These are phyloP conservation scores for Elasticomyces elasticus DNA, from an alignment of 495 filamentous ascomycete genomes.

Conservation along the genomic window DNA sequence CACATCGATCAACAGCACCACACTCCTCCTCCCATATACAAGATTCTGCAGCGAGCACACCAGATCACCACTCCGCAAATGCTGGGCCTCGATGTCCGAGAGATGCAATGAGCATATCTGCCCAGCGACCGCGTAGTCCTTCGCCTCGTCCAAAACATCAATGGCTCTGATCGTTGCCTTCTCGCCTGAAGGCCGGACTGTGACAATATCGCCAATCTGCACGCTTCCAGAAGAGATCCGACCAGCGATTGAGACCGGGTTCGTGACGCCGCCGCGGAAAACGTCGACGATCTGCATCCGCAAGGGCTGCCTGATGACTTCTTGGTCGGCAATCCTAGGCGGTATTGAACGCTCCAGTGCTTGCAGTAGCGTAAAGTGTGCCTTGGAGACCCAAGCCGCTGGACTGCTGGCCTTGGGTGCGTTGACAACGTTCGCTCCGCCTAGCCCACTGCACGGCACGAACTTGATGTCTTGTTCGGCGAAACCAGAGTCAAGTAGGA, in stretches of 20 bases:
- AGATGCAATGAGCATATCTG: slow-evolving; percentile 80
- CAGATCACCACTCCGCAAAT: slow-evolving; percentile 76
- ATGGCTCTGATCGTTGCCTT: slow-evolving; percentile 68
- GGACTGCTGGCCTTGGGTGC: slow-evolving; percentile 43
- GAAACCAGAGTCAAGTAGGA: slow-evolving; percentile 74
- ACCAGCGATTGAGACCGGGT: slow-evolving; percentile 70
- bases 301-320: slow-evolving; percentile 68
- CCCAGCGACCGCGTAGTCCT: slow-evolving; percentile 91
- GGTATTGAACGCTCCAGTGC: slow-evolving; percentile 54
- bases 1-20: slow-evolving; percentile 73
- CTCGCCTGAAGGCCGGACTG: slow-evolving; percentile 71
- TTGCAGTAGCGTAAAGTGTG: slow-evolving; percentile 64
- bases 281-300: slow-evolving; percentile 75
- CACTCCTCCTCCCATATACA: slow-evolving; percentile 55
- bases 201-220: slow-evolving; percentile 70
- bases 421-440: slow-evolving; percentile 72
- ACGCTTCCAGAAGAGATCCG: slow-evolving; percentile 75
- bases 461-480: slow-evolving; percentile 68
- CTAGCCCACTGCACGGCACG: slow-evolving; percentile 78
- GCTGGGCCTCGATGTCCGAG: slow-evolving; percentile 70
- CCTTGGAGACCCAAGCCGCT: slow-evolving; percentile 57
- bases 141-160: slow-evolving; percentile 58
- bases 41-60: slow-evolving; percentile 60
- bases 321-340: slow-evolving; percentile 53
- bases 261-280: slow-evolving; percentile 65